phyloP scores from a whole-genome alignment of 2,329 filamentous ascomycete species.

The Ophiostoma populinum region DNA sequence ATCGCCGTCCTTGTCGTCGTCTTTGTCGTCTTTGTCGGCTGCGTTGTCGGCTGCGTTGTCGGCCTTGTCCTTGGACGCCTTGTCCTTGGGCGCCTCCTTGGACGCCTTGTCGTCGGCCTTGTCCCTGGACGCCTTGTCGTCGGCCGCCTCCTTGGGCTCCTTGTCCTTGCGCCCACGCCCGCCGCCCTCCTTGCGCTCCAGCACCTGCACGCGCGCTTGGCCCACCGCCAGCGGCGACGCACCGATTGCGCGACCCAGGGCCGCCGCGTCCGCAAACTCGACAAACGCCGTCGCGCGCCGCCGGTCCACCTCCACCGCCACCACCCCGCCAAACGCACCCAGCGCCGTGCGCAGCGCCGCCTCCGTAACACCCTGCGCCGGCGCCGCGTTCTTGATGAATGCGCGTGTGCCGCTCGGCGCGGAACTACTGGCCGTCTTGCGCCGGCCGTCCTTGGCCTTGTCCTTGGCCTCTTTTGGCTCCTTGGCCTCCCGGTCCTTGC shows the following conservation, averaged over 20 bases:
- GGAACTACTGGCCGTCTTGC: slow-evolving; percentile 10
- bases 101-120: not conserved
- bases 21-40: not conserved
- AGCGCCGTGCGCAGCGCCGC: slow-evolving; percentile 59
- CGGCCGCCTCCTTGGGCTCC: not conserved
- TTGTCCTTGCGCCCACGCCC: not conserved
- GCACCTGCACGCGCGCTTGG: slow-evolving; percentile 70
- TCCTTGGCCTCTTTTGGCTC: not conserved
- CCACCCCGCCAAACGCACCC: slow-evolving; percentile 54
- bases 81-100: not conserved
- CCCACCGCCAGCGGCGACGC: slow-evolving; percentile 70
- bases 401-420: slow-evolving; percentile 41
- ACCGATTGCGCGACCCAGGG: slow-evolving; percentile 60
- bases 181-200: slow-evolving; percentile 56
- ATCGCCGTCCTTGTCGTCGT: not conserved
- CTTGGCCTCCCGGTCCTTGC: not conserved
- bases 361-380: slow-evolving; percentile 84
- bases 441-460: not conserved
- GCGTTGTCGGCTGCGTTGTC: not conserved
- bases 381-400: slow-evolving; percentile 70
- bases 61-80: not conserved
- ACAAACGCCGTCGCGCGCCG: slow-evolving; percentile 91
- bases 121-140: not conserved
- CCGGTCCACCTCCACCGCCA: slow-evolving; percentile 79
- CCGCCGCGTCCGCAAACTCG: slow-evolving; percentile 60